Percentiles rank a stretch among this genome's conserved stretches.
phyloP scores from a whole-genome alignment of 2,329 filamentous ascomycete genomes.

The Curvularia hawaiiensis region DNA sequence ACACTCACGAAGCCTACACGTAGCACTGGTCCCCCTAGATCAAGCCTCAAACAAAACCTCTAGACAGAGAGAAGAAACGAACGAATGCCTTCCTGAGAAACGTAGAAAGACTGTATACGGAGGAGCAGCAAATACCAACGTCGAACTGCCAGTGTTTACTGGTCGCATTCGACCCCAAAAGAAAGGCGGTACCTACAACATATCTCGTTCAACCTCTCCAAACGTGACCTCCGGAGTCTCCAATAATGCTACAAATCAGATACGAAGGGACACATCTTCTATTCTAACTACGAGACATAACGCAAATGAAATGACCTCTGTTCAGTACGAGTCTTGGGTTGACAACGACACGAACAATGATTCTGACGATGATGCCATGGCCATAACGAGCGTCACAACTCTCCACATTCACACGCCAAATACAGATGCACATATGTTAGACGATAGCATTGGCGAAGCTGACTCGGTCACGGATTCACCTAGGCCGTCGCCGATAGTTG shows the following conservation, averaged over 20 bases:
- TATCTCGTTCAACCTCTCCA: neutral
- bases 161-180: neutral
- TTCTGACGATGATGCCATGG: neutral
- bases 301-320: too few species aligned
- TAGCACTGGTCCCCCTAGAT: neutral
- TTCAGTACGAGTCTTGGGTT: neutral
- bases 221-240: too few species aligned
- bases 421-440: neutral
- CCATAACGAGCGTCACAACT: neutral
- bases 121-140: neutral
- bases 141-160: neutral
- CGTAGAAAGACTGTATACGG: neutral
- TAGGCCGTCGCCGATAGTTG: neutral
- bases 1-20: neutral
- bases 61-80: neutral
- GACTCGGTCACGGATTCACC: neutral
- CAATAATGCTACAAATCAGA: neutral
- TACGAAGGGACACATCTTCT: neutral
- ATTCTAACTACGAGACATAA: neutral
- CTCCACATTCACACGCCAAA: neutral
- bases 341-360: neutral
- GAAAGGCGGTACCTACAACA: neutral
- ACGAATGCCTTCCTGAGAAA: neutral
- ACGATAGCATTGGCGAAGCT: neutral
- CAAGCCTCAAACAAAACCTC: neutral